phyloP scores from a whole-genome alignment of 2,329 filamentous ascomycete genomes.

The Tolypocladium cylindrosporum region DNA sequence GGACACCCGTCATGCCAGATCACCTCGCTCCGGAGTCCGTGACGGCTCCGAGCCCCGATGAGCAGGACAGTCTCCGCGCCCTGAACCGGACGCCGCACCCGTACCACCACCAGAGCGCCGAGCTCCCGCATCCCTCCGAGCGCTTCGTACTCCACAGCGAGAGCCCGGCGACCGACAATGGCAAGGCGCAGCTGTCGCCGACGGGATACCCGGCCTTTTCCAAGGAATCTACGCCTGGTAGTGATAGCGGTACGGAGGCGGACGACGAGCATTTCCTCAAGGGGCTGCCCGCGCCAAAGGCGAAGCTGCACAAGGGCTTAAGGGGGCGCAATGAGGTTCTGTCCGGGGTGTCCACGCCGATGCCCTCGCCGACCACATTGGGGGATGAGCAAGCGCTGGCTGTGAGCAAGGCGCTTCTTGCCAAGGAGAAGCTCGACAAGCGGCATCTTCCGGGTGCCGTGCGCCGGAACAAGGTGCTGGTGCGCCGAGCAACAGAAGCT shows the following conservation, averaged over 20 bases:
- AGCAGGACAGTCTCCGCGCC: slow-evolving; percentile 32
- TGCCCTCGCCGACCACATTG: slow-evolving; percentile 36
- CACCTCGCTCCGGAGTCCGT: slow-evolving; percentile 26
- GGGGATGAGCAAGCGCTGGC: slow-evolving; percentile 28
- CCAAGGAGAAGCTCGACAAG: slow-evolving; percentile 8
- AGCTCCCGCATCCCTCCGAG: slow-evolving; percentile 43
- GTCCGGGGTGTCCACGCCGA: slow-evolving; percentile 46
- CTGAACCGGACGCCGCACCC: slow-evolving; percentile 57
- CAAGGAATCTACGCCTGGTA: slow-evolving; percentile 51
- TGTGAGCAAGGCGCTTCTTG: slow-evolving; percentile 8
- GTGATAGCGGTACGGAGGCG: slow-evolving; percentile 89
- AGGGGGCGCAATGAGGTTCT: slow-evolving; percentile 46
- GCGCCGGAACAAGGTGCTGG: slow-evolving; percentile 38
- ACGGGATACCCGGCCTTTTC: slow-evolving; percentile 21
- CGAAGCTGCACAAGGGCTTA: slow-evolving; percentile 67
- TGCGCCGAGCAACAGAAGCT: slow-evolving; percentile 43
- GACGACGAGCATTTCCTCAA: slow-evolving; percentile 88
- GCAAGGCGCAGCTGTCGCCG: slow-evolving; percentile 12
- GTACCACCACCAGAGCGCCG: slow-evolving; percentile 50
- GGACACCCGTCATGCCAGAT: slow-evolving; percentile 34
- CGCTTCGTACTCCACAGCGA: slow-evolving; percentile 16
- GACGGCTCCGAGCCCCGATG: slow-evolving; percentile 20
- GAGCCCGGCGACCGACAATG: slow-evolving; percentile 6
- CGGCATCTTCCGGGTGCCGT: slow-evolving; percentile 13
- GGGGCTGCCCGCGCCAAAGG: slow-evolving; percentile 70